Base-by-base conservation (phyloP, 2,329 filamentous ascomycete species). In the Curvularia eragrostidis region DNA sequence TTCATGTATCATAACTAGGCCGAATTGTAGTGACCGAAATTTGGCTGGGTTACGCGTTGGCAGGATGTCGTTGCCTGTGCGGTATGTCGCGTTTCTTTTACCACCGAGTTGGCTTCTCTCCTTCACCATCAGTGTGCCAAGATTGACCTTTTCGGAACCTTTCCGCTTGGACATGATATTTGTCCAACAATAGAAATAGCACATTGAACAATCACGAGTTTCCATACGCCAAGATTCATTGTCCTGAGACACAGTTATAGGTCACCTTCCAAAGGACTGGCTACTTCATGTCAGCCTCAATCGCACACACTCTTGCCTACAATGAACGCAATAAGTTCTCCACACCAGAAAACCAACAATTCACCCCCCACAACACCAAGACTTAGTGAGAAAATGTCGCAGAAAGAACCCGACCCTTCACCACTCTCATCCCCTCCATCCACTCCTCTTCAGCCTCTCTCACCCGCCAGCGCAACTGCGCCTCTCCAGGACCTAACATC, bases 21-120 rank as follows among this genome's bases (percentile, higher is more conserved):
- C 7, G 21, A 39, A 2, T 15, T 13, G 15, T 7, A 39, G 4
- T 38, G 5, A 34, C n/a, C 7, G 5, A 10, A 28, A 10, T 19
- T 44, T 6, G 32, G 10, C 30, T 32, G 3, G 24, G 10, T 34
- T 30, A n/a, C 13, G 13, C 15, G 18, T 23, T 26, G 44, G 30
- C 55, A 59, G n/a, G n/a, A 71, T 71, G 70, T 70, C 68, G 51
- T 65, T 72, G 15, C 66, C 69, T 15, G 61, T 69, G 41, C 64
- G 63, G 69, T 73, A 66, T 49, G 70, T 71, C 36, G 18, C 32
- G 32, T 41, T 41, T 51, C 54, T 48, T 26, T 50, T 50, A 24
- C 52, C 36, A 34, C 48, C 3, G 3, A 32, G n/a, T 13, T 28
- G 21, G 39, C n/a, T 30, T 34, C 38, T 3, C 12, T 32, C 34